These are phyloP conservation scores for Cladosporium phlei DNA, from an alignment of 2,329 filamentous ascomycete genomes.

Conservation along the genomic window DNA sequence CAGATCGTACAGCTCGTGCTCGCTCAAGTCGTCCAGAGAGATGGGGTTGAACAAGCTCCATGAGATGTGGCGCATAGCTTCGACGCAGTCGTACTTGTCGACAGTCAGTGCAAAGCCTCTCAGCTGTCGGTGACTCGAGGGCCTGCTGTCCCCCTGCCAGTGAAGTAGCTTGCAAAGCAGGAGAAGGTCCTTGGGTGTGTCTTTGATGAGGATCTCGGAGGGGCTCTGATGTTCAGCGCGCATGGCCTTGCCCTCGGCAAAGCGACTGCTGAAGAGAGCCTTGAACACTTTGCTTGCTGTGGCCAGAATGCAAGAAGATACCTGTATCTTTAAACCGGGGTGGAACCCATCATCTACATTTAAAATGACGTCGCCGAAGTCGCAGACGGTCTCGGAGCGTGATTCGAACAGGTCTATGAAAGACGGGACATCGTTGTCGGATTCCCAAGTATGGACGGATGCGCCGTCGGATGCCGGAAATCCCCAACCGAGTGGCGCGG, in stretches of 20 bases:
- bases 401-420: constrained; percentile 16
- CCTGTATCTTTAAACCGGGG: constrained; percentile 15
- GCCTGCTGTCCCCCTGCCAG: no score
- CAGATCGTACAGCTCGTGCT: no score
- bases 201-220: constrained; percentile 14
- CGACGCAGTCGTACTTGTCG: constrained; percentile 18
- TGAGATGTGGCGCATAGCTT: background rate
- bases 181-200: constrained; percentile 12
- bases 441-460: no score
- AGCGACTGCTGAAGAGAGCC: constrained; percentile 17
- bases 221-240: background rate
- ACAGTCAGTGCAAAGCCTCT: constrained; percentile 12
- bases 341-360: constrained; percentile 16
- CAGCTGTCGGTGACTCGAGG: background rate
- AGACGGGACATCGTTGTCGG: background rate
- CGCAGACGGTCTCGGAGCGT: constrained; percentile 13
- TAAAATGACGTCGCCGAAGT: constrained; percentile 20
- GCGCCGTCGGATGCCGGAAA: no score
- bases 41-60: background rate
- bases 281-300: constrained; percentile 16
- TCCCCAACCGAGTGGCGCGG: no score
- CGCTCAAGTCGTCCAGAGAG: no score
- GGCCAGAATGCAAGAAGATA: constrained; percentile 19
- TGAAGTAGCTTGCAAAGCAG: constrained; percentile 16
- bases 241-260: constrained; percentile 14